Percentiles rank a stretch among this genome's conserved stretches.
Evolutionary conservation across 1,284 basidiomycete genomes (phyloP).

Genomic region (Lentinus polychrous): DNA sequence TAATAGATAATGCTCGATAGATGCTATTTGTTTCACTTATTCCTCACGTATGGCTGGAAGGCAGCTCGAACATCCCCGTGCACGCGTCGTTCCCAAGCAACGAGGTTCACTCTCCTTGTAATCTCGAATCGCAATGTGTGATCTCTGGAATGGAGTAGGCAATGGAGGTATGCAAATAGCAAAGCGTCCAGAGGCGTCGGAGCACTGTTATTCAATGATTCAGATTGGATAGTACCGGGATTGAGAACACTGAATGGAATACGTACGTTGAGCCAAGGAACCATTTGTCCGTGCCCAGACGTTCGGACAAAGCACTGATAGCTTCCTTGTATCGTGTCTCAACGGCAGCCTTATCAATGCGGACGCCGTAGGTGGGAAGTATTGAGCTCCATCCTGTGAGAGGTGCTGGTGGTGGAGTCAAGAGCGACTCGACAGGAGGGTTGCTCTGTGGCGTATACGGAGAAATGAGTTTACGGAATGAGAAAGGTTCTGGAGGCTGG

Average conservation of each 20-base stretch:
- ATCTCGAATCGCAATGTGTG: constrained; percentile 52
- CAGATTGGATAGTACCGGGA: constrained; percentile 7
- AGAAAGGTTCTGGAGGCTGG: constrained; percentile 29
- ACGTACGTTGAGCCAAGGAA: constrained; percentile 69
- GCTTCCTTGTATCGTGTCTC: constrained; percentile 62
- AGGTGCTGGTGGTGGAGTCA: constrained; percentile 60
- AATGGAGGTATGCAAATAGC: constrained; percentile 70
- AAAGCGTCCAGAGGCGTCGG: constrained; percentile 76
- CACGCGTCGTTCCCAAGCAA: constrained; percentile 68
- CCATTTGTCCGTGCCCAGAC: constrained; percentile 70
- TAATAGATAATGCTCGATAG: too few species aligned
- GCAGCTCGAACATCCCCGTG: constrained; percentile 49
- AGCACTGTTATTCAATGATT: constrained; percentile 30
- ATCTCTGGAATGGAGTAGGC: constrained; percentile 47
- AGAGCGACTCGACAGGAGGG: constrained; percentile 31
- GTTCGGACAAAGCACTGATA: constrained; percentile 61
- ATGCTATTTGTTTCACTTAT: too few species aligned
- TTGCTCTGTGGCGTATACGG: constrained; percentile 26
- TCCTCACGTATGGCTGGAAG: constrained; percentile 27
- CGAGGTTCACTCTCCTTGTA: constrained; percentile 62
- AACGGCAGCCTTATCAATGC: constrained; percentile 41
- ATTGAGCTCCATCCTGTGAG: constrained; percentile 59
- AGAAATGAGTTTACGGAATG: constrained; percentile 29
- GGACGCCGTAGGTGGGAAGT: constrained; percentile 52
- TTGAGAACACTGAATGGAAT: background rate